Conservation (phyloP, 768 basidiomycete species). For the Rubroboletus pulcherrimus region DNA sequence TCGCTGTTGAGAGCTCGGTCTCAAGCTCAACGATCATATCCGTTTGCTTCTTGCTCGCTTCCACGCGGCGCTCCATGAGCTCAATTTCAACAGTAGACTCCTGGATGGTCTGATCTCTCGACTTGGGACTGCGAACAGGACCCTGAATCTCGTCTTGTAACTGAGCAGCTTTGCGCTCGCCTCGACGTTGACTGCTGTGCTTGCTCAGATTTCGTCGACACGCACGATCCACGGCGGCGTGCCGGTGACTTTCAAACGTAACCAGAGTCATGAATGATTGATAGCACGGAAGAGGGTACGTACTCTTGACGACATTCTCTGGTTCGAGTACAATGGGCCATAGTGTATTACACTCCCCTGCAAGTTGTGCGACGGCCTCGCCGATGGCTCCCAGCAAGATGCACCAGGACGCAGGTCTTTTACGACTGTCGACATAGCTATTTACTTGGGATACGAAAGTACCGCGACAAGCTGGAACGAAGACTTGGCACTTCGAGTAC, state of each 20-base stretch:
- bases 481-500: conserved; percentile 72
- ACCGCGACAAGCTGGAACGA: conserved; percentile 74
- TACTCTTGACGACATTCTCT: conserved; percentile 79
- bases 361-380: conserved; percentile 63
- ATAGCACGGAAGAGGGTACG: conserved; percentile 22
- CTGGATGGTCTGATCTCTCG: conserved; percentile 88
- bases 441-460: conserved; percentile 67
- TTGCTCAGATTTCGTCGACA: conserved; percentile 78
- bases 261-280: not conserved
- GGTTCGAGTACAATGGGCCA: conserved; percentile 68
- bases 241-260: conserved; percentile 52
- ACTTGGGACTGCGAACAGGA: conserved; percentile 76
- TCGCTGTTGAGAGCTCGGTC: conserved; percentile 68
- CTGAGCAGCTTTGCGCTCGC: conserved; percentile 86
- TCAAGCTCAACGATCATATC: conserved; percentile 83
- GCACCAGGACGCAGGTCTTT: conserved; percentile 62
- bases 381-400: conserved; percentile 77
- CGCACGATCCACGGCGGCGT: conserved; percentile 83
- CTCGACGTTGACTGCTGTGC: conserved; percentile 81
- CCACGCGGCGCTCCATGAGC: conserved; percentile 90
- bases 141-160: conserved; percentile 89
- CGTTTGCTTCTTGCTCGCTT: conserved; percentile 85
- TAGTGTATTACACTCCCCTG: conserved; percentile 66
- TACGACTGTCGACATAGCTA: conserved; percentile 64
- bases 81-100: conserved; percentile 91